Evolutionary conservation across 495 filamentous ascomycete species (phyloP), one percentile per base, ranked within the genome.

Genomic region (Trichocladium antarcticum): DNA sequence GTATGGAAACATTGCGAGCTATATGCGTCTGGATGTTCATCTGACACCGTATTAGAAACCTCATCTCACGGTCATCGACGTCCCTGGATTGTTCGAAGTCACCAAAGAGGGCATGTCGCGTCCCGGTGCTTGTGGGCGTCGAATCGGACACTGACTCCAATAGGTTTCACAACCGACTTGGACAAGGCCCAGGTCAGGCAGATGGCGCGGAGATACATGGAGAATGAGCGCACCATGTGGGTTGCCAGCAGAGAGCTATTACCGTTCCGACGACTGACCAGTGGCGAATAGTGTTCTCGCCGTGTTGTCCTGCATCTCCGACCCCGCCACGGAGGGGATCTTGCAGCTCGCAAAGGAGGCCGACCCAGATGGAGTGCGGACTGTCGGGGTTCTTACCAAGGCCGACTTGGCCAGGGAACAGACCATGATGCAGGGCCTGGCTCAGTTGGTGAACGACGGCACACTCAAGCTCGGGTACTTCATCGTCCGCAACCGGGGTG

Each of bases 271-370:
- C n/a, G n/a, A n/a, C n/a, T n/a, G n/a, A n/a, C n/a, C n/a, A n/a
- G n/a, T n/a, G n/a, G n/a, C n/a, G n/a, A n/a, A n/a, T n/a, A 52
- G 43, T n/a, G 42, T 82, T 15, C 64, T 84, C 0, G 70, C 75
- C 0, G 78, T 82, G 9, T 54, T 82, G 3, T 71, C 77, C 0
- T 69, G 68, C n/a, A 77, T 77, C 45, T 67, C 75, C 14, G 79
- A 84, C 47, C 68, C 75, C 36, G 77, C 76, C 0, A 81, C 72
- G 0, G 75, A 84, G 51, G 72, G 78, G 20, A 76, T 83, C 29
- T 56, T 83, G 58, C 24, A 59, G 42, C 62, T 80, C 32, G 75
- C 80, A 0, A 60, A 70, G 9, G 67, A 71, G 24, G 45, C 51
- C 5, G 79, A 83, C 53, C 60, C 61, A 0, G 46, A 60, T 5